Evolutionary conservation across 2,329 filamentous ascomycete genomes (phyloP), one percentile per base, ranked within the genome.

Genomic region (Arthrobotrys entomopaga): DNA sequence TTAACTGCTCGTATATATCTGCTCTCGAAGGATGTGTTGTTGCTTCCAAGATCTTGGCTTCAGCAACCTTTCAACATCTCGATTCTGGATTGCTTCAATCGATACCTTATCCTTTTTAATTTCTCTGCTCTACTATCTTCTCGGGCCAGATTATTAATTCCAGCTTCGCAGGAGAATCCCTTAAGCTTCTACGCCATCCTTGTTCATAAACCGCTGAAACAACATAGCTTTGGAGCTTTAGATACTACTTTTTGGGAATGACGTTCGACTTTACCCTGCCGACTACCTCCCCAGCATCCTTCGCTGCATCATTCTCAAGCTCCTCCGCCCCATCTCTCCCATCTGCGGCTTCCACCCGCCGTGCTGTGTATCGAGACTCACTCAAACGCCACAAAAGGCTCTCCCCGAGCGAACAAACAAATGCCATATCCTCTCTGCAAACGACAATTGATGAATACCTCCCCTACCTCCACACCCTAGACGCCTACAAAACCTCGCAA

Each of bases 361-460:
- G 95, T 73, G 91, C 91, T 78, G 87, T 96, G 16, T 86, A 97
- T 59, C 89, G 92, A 78, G 89, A 94, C 81, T 87, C 89, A 1
- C 85, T 99, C 73, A 98, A 98, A 83, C 89, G 89, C 78, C 89
- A 97, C 84, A 98, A 97, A 82, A 89, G 92, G 60, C 87, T 97
- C n/a, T 48, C 73, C 3, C 85, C 90, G 7, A 81, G 87, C 8
- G 88, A 91, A 22, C 91, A 92, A 81, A 83, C 88, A 4, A 84
- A 89, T 20, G 89, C 92, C 79, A 85, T 99, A 4, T 84, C 87
- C 22, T 86, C 86, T 4, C 85, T 98, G 42, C 84, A 91, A 64
- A 85, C 88, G 38, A 87, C 88, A 43, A 80, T 97, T 10, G 89
- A 89, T 70, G 86, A 86, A 72, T 99, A 98, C 80, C 84, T 97